These are phyloP conservation scores for Rhodamnia rubescens DNA, from an alignment of 345 rosid species.

Conservation along the genomic window DNA sequence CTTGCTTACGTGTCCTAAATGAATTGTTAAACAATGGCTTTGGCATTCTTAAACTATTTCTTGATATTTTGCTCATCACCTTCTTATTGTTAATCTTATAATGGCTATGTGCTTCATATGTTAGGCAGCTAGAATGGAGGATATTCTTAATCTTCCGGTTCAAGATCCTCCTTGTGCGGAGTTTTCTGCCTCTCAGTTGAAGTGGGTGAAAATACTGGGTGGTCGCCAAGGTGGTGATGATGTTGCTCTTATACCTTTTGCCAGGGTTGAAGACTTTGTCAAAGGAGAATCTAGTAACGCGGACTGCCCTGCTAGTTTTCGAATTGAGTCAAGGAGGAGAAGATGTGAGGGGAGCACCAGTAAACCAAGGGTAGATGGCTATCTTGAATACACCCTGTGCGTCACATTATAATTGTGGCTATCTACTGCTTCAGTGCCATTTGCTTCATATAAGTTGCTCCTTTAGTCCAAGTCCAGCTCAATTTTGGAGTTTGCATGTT, in stretches of 20 bases:
- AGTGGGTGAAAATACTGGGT: constrained; percentile 42
- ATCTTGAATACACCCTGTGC: constrained; percentile 49
- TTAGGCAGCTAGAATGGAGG: constrained; percentile 52
- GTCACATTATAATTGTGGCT: neutral
- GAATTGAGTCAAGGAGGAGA: constrained; percentile 48
- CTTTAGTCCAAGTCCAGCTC: neutral
- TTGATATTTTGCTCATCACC: neutral
- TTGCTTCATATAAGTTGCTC: neutral
- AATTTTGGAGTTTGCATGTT: neutral
- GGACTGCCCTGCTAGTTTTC: constrained; percentile 48
- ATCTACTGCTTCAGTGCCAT: neutral
- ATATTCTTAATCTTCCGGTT: constrained; percentile 37
- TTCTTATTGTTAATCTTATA: neutral
- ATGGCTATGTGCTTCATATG: neutral
- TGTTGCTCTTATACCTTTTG: constrained; percentile 39
- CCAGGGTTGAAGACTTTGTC: constrained; percentile 46
- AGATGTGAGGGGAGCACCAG: constrained; percentile 40
- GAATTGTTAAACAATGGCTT: neutral
- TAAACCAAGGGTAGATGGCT: constrained; percentile 52
- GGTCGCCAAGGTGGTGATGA: constrained; percentile 51
- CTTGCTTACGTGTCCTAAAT: neutral
- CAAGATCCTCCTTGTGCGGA: constrained; percentile 44
- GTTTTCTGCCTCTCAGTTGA: constrained; percentile 34
- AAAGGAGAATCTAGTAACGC: constrained; percentile 44
- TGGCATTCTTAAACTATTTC: neutral